Evolutionary conservation across 208 protist species (phyloP).

Genomic region (Tritrichomonas musculus): DNA sequence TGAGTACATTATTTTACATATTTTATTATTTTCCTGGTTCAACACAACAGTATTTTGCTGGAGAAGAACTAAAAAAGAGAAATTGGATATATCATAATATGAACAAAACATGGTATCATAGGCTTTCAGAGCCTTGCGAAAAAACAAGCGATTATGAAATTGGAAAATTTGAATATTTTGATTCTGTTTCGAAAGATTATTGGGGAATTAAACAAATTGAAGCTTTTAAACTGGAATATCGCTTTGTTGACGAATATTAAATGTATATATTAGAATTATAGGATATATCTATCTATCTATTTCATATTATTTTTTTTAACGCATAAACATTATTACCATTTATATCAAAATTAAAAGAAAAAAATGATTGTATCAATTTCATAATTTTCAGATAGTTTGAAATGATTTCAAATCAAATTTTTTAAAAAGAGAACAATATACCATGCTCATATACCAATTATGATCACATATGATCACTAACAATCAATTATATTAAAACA

Average conservation of each 20-base stretch:
- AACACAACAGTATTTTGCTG: background rate
- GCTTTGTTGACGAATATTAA: background rate
- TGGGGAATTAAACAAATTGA: background rate
- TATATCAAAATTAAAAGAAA: too few species aligned
- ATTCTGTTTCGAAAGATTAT: background rate
- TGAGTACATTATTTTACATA: background rate
- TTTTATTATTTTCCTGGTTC: constrained; percentile 1
- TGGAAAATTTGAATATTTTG: background rate
- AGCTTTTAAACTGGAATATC: background rate
- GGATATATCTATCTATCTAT: too few species aligned
- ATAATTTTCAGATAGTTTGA: too few species aligned
- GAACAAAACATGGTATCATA: background rate
- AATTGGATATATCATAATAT: background rate
- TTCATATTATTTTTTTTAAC: too few species aligned
- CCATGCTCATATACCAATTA: too few species aligned
- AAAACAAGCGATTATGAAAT: background rate
- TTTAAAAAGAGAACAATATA: too few species aligned
- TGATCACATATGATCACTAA: too few species aligned
- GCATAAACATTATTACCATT: too few species aligned
- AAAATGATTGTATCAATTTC: too few species aligned
- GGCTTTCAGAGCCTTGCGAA: background rate
- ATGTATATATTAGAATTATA: too few species aligned
- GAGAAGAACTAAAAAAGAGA: background rate
- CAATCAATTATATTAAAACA: too few species aligned
- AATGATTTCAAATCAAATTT: too few species aligned